A percentile compares a stretch with the other conserved stretches of the same genome.
These are phyloP conservation scores for Lunularia cruciata DNA, from an alignment of 225 moss, liverwort and hornwort genomes.

Conservation along the genomic window DNA sequence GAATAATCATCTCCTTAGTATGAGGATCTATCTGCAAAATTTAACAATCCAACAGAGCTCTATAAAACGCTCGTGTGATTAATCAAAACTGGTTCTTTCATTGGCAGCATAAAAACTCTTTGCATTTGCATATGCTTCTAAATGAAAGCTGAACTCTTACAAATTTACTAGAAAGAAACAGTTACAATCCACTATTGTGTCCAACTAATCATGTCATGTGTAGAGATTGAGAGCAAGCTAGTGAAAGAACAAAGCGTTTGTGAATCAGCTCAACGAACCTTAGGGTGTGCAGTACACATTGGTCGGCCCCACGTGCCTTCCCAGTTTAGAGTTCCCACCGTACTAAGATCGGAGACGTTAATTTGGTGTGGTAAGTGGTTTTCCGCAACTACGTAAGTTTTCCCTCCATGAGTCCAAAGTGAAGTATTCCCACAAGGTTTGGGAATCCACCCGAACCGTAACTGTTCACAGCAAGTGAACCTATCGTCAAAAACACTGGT, in stretches of 20 bases:
- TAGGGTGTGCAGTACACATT: constrained; percentile 25
- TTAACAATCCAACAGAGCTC: too few relatives aligned
- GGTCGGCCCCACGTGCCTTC: constrained; percentile 17
- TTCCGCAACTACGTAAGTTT: constrained; percentile 14
- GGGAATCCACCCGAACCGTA: constrained; percentile 10
- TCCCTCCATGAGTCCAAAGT: constrained; percentile 3
- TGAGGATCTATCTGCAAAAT: constrained; percentile 25
- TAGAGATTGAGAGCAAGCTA: too few relatives aligned
- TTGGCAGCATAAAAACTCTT: too few relatives aligned
- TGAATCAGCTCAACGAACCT: constrained; percentile 15
- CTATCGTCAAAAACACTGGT: too few relatives aligned
- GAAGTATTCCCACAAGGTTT: constrained; percentile 26
- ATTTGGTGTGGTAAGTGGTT: constrained; percentile 22
- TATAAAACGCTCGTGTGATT: too few relatives aligned
- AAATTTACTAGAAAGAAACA: too few relatives aligned
- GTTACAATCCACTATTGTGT: too few relatives aligned
- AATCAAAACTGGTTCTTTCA: too few relatives aligned
- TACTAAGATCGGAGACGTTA: constrained; percentile 18
- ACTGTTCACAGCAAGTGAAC: constrained; percentile 7
- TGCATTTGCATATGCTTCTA: too few relatives aligned
- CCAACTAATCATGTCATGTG: too few relatives aligned
- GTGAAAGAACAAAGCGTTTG: too few relatives aligned
- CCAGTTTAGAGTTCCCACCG: neutral
- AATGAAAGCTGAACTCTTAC: too few relatives aligned
- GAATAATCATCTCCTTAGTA: constrained; percentile 19